phyloP scores from a whole-genome alignment of 2,329 filamentous ascomycete genomes.

The Fonsecaea erecta region DNA sequence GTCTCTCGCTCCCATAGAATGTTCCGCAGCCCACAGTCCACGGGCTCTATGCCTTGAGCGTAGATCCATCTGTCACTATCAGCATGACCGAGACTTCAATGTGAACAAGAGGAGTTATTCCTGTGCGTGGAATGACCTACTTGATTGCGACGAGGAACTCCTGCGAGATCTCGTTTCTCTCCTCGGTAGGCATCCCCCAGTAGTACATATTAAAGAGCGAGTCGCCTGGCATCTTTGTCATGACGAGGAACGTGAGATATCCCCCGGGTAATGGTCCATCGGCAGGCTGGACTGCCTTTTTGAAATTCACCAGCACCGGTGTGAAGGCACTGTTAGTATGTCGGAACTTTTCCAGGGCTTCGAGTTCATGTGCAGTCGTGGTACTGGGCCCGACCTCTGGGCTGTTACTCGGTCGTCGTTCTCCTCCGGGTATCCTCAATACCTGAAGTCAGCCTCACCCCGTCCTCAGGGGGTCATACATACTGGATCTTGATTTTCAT shows the following conservation, averaged over 20 bases:
- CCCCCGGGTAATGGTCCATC: constrained; percentile 34
- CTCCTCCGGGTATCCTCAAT: constrained; percentile 24
- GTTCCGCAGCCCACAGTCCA: constrained; percentile 36
- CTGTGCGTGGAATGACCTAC: constrained; percentile 6
- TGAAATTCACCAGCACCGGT: constrained; percentile 36
- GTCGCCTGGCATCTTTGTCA: constrained; percentile 38
- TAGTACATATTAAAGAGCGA: constrained; percentile 34
- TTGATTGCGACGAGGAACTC: constrained; percentile 29
- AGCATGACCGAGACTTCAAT: not conserved
- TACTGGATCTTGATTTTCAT: constrained; percentile 37
- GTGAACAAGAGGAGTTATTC: not conserved
- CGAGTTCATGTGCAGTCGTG: constrained; percentile 35
- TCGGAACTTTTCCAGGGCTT: constrained; percentile 34
- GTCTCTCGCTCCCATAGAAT: constrained; percentile 34
- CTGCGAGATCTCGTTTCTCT: constrained; percentile 25
- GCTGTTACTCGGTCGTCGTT: constrained; percentile 16
- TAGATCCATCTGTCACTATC: constrained; percentile 29
- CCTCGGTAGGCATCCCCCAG: constrained; percentile 34
- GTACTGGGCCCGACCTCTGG: constrained; percentile 32
- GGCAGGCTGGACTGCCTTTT: constrained; percentile 31
- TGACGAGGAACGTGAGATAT: constrained; percentile 38
- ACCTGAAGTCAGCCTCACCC: constrained; percentile 10
- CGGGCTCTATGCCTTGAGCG: constrained; percentile 33
- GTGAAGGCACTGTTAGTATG: constrained; percentile 29
- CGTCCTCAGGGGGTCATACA: not conserved